Evolutionary conservation across 78 protist genomes (phyloP), one percentile per base, ranked within the genome.

Genomic region (Dictyostelium capitatum): DNA sequence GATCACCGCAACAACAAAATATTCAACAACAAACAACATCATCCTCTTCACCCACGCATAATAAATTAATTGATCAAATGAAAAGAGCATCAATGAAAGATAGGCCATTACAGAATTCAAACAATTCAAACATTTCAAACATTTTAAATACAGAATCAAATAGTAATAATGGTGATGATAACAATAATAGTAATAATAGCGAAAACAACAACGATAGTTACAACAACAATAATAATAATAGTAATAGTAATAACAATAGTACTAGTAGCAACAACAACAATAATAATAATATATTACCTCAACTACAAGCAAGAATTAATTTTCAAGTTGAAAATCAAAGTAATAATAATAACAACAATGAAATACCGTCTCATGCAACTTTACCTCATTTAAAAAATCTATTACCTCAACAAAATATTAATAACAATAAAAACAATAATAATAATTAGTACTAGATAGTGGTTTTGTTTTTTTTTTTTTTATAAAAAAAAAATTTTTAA

Each of bases 11-110:
- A 23, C 41, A 41, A 47, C 59, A 73, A 47, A 37, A 37, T 37
- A 37, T 37, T 37, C 41, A 75, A 75, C 64, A 50, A 54, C 56
- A 78, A 78, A 48, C 37, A n/a, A 48, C 37, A n/a, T 41, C 11
- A 28, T 15, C 14, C 14, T 59, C 67, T 74, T 17, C 50, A 56
- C 43, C 43, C 2, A 37, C 43, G 43, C 43, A 37, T 37, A 6
- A 78, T 78, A 78, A 8, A 78, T 17, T 78, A 23, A 30, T 78
- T 19, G 83, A 78, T 37, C 83, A 78, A 78, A 53, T 78, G 69
- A 78, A 78, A 78, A 78, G 32, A 14, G 57, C 83, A 17, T 54
- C 83, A 78, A 32, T 78, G 64, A 48, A 53, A 41, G 83, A 78
- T 53, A 75, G 50, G 50, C 84, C 62, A 32, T 59, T 25, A 43